These are phyloP conservation scores for Fusarium kyushuense DNA, from an alignment of 2,329 filamentous ascomycete genomes.

Conservation along the genomic window DNA sequence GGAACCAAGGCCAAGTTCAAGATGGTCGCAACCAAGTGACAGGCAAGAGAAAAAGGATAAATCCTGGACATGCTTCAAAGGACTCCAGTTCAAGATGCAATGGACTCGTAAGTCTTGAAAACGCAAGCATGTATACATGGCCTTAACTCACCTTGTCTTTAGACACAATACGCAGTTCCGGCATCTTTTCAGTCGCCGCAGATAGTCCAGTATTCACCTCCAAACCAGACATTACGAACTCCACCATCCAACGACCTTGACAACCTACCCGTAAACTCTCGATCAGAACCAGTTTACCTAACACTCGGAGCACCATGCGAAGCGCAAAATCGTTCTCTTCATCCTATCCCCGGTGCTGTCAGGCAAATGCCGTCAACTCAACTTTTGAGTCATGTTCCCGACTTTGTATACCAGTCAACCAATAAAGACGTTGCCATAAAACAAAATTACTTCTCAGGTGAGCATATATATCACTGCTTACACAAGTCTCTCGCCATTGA, in stretches of 20 bases:
- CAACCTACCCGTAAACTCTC: background rate
- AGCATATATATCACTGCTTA: background rate
- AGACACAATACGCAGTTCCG: constrained; percentile 5
- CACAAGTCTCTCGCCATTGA: background rate
- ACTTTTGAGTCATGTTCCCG: background rate
- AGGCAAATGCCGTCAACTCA: background rate
- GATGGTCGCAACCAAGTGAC: background rate
- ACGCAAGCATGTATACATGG: background rate
- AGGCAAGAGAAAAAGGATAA: constrained; percentile 8
- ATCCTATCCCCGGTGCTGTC: background rate
- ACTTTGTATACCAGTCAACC: constrained; percentile 1
- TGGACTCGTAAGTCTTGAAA: constrained; percentile 8
- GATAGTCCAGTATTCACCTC: constrained; percentile 1
- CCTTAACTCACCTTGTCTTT: background rate
- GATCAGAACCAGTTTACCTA: background rate
- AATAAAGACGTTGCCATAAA: constrained; percentile 3
- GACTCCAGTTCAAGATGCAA: background rate
- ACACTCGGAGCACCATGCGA: background rate
- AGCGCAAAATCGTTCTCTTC: background rate
- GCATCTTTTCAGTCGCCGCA: constrained; percentile 7
- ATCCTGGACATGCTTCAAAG: background rate
- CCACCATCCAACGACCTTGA: constrained; percentile 1
- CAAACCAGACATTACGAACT: background rate
- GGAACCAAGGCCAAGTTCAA: background rate
- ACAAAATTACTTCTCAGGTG: constrained; percentile 3